Evolutionary conservation across 2,329 filamentous ascomycete species (phyloP).

Genomic region (Arthroderma uncinatum): DNA sequence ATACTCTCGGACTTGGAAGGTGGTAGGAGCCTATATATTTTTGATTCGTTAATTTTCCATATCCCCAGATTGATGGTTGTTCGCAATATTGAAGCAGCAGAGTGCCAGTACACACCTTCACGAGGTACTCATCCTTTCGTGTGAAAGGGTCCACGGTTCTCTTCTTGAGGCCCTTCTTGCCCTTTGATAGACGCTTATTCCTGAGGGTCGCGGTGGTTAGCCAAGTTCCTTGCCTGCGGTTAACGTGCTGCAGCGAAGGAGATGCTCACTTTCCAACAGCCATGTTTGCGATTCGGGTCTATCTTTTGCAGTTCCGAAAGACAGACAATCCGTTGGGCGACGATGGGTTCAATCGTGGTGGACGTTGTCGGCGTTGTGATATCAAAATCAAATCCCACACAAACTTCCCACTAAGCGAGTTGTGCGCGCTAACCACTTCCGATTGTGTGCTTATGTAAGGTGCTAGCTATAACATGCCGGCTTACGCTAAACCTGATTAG

Average conservation of each 20-base stretch:
- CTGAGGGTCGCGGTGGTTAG: conserved; percentile 32
- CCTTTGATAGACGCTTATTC: conserved; percentile 99
- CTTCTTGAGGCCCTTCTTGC: conserved; percentile 99
- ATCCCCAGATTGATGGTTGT: not conserved
- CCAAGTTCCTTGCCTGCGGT: conserved; percentile 5
- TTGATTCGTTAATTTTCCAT: not conserved
- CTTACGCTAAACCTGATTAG: not conserved
- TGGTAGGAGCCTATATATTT: conserved; percentile 64
- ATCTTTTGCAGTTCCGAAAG: conserved; percentile 30
- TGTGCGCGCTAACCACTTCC: conserved; percentile 13
- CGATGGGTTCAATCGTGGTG: conserved; percentile 28
- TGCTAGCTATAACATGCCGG: not conserved
- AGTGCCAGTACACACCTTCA: conserved; percentile 58
- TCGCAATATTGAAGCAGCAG: not conserved
- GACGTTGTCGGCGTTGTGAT: conserved; percentile 26
- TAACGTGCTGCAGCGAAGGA: conserved; percentile 10
- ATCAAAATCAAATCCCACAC: conserved; percentile 35
- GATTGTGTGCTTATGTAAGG: conserved; percentile 11
- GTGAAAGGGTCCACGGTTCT: conserved; percentile 94
- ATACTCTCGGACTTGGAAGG: conserved; percentile 95
- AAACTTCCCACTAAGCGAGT: conserved; percentile 37
- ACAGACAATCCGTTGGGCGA: conserved; percentile 32
- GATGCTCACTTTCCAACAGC: conserved; percentile 65
- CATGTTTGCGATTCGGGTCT: conserved; percentile 55
- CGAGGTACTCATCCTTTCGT: conserved; percentile 97